phyloP scores from a whole-genome alignment of 192 early-diverging fungal genomes.

The Entophlyctis luteolus region DNA sequence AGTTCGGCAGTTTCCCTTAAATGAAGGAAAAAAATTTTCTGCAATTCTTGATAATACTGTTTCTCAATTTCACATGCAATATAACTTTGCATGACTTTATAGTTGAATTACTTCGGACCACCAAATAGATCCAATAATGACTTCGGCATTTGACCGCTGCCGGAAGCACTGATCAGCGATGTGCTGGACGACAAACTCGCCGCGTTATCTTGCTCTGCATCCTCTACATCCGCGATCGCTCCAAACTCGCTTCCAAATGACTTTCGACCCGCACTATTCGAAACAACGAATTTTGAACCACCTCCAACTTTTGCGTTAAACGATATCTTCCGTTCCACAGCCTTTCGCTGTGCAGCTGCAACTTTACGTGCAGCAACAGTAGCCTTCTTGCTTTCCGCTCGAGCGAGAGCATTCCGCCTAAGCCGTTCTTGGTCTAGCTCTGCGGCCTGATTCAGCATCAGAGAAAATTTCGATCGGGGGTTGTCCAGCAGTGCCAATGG shows the following conservation, averaged over 20 bases:
- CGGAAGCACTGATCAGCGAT: neutral
- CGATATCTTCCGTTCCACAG: conserved; percentile 9
- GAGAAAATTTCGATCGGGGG: conserved; percentile 25
- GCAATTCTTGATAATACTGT: no score
- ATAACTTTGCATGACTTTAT: no score
- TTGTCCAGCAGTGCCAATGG: conserved; percentile 43
- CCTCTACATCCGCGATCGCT: neutral
- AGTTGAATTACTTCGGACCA: no score
- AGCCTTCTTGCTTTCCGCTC: conserved; percentile 16
- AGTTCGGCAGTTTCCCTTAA: no score
- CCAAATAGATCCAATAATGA: conserved; percentile 1
- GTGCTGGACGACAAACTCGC: no score
- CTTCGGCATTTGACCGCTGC: neutral
- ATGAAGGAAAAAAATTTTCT: no score
- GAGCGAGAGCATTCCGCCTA: conserved; percentile 5
- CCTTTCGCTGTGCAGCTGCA: neutral
- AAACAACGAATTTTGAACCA: no score
- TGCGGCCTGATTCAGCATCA: conserved; percentile 28
- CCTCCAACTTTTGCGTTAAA: neutral
- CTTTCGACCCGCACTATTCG: neutral
- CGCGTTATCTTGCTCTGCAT: neutral
- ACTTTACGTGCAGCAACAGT: neutral
- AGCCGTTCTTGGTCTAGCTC: conserved; percentile 30
- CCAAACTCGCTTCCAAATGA: neutral
- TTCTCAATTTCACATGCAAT: no score